These are phyloP conservation scores for Monoraphidium neglectum DNA, from an alignment of 139 green algal species.

Conservation along the genomic window DNA sequence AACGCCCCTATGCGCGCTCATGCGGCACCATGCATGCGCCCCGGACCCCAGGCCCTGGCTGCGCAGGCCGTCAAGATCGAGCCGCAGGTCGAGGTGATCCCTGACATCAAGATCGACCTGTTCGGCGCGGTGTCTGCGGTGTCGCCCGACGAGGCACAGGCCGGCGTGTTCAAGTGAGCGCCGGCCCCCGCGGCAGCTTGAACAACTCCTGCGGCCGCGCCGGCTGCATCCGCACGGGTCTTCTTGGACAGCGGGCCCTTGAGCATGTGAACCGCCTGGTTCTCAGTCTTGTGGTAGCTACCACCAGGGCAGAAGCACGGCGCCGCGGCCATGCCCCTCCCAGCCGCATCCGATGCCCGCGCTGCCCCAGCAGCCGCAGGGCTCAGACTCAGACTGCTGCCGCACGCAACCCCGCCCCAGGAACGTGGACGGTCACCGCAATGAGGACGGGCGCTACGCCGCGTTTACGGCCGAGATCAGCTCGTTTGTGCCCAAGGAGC, in stretches of 20 bases:
- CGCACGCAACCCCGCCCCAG: neutral
- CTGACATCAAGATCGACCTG: conserved; percentile 55
- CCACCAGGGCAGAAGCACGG: too few relatives aligned
- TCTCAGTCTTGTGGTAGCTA: too few relatives aligned
- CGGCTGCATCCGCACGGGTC: too few relatives aligned
- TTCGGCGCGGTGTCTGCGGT: conserved; percentile 65
- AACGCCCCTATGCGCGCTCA: too few relatives aligned
- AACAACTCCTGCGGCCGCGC: neutral
- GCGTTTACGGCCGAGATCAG: conserved; percentile 84
- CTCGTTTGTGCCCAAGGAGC: conserved; percentile 77
- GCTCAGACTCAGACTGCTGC: too few relatives aligned
- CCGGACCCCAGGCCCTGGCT: conserved; percentile 9
- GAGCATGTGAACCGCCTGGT: too few relatives aligned
- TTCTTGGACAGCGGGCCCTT: too few relatives aligned
- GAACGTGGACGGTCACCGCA: conserved; percentile 76
- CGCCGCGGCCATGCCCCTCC: too few relatives aligned
- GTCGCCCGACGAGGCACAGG: conserved; percentile 36
- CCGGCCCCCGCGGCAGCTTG: too few relatives aligned
- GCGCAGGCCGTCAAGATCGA: conserved; percentile 11
- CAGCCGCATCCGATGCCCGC: neutral
- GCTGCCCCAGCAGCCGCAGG: too few relatives aligned
- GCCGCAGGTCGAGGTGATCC: conserved; percentile 30
- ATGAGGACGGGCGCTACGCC: conserved; percentile 91
- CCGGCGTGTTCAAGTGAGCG: conserved; percentile 49
- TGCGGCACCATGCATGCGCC: too few relatives aligned